Base-by-base conservation (phyloP, 371 early-diverging fungal species). In the Actinomucor elegans region DNA sequence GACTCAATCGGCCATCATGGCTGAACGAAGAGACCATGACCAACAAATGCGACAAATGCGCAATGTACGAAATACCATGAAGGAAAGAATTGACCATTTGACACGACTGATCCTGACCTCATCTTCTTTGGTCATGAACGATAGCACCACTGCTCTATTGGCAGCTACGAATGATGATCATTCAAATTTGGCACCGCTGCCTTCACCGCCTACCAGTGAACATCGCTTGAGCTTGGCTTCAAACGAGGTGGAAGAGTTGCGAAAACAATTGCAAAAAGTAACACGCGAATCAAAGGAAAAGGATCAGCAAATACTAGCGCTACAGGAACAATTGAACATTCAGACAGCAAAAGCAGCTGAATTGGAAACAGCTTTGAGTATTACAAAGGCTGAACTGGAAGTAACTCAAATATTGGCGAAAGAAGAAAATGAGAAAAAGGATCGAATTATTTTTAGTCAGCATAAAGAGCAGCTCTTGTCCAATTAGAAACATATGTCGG, bases 61-160 rank as follows among this genome's bases (percentile, higher is more conserved):
- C 46, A 73, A 86, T 60, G 85, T 83, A 12, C 73, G 91, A 28
- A 86, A 85, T 18, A 87, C 90, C 0, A 69, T 93, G 51, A 93
- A 91, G 55, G 92, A 92, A 58, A 67, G 77, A 35, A 76, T 73
- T 31, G 73, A 76, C 35, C 91, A 94, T 46, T 64, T 94, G 36
- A 93, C 93, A 5, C 83, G 85, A 20, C 66, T 93, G 26, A 94
- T 94, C 47, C 59, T 94, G 48, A 92, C 89, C 0, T 86, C 87
- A 0, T 68, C 77, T 6, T 84, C 88, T 4, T 77, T 87, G 20
- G 73, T 41, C 2, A 43, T 21, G 1, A 44, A 29, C 3, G 41
- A 48, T 48, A 15, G n/a, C 17, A 31, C 37, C 9, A 20, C 41
- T 2, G 41, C 18, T 9, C 5, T 12, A 12, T 23, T 43, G 12